Base-by-base conservation (phyloP, 2,329 filamentous ascomycete species). In the Colletotrichum simmondsii region DNA sequence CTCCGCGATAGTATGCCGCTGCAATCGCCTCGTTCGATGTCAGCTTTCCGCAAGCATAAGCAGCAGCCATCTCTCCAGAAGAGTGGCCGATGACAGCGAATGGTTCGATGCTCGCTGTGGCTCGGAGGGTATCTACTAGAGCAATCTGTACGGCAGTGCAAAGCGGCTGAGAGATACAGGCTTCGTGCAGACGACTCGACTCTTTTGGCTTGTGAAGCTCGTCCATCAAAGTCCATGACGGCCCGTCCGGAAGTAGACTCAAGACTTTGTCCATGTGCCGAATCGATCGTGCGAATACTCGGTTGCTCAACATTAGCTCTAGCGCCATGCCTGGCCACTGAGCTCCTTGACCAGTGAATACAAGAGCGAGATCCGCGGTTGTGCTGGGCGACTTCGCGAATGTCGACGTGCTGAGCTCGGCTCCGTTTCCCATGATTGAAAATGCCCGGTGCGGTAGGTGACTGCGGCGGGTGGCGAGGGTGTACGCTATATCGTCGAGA, bases 1-100 rank as follows among this genome's bases (percentile, higher is more conserved):
- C 61, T 22, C 85, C 86, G 4, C 86, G 84, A 54, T 84, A 82
- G 74, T 84, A 85, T 0, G 82, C 80, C 6, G 82, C 78, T 10
- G 82, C 77, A 19, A 87, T 83, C 2, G 85, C 85, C 12, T 84
- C 80, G 4, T 74, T 60, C 5, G 80, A 76, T 0, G 78, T 77
- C 3, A 87, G 64, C 16, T 16, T 46, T 4, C 64, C 57, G 5
- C 78, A 66, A 1, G 78, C 77, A 46, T 80, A 80, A 0, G 78
- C 78, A 3, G 80, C 79, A 0, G 74, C 80, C 8, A 81, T 80
- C 63, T 81, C 80, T 0, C 80, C 80, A 1, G 78, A 78, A 1
- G 79, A 80, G 42, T 85, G 79, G 8, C 83, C 82, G 1, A 79
- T 85, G 35, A 87, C 85, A 57, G 80, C 78, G 5, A 73, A 66